phyloP scores from a whole-genome alignment of 768 basidiomycete genomes.

The Neoboletus subvelutipes region DNA sequence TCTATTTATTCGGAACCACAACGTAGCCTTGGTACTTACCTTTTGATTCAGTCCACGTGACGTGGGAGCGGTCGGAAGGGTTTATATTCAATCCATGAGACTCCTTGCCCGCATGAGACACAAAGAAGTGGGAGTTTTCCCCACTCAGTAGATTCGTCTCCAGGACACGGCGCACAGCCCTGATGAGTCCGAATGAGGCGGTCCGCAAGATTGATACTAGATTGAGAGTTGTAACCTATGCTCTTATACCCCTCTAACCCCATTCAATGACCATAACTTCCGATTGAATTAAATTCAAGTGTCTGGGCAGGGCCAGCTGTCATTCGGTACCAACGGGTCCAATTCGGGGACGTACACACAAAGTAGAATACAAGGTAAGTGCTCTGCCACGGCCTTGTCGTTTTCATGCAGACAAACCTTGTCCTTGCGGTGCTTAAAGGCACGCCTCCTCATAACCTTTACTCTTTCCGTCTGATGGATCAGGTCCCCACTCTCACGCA shows the following conservation, averaged over 20 bases:
- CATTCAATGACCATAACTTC: slow-evolving; percentile 4
- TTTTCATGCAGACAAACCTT: slow-evolving; percentile 19
- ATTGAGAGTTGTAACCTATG: slow-evolving; percentile 9
- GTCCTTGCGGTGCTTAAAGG: slow-evolving; percentile 33
- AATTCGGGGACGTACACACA: slow-evolving; percentile 1
- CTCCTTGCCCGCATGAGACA: background rate
- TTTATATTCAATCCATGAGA: slow-evolving; percentile 16
- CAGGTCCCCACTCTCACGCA: slow-evolving; percentile 20
- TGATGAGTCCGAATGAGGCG: background rate
- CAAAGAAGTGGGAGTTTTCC: slow-evolving; percentile 4
- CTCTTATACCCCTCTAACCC: slow-evolving; percentile 12
- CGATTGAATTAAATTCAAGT: slow-evolving; percentile 12
- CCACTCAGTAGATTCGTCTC: slow-evolving; percentile 5
- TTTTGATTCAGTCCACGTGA: background rate
- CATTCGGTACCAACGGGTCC: slow-evolving; percentile 8
- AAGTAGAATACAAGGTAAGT: background rate
- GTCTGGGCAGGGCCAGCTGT: slow-evolving; percentile 9
- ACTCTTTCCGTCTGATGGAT: slow-evolving; percentile 20
- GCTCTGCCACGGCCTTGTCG: slow-evolving; percentile 10
- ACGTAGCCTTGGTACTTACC: background rate
- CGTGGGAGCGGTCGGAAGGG: slow-evolving; percentile 9
- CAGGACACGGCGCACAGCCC: slow-evolving; percentile 18
- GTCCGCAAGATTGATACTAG: slow-evolving; percentile 16
- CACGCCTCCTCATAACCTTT: slow-evolving; percentile 20
- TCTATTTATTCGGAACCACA: background rate